Evolutionary conservation across 495 filamentous ascomycete species (phyloP).

Genomic region (Mycothermus thermophilus): DNA sequence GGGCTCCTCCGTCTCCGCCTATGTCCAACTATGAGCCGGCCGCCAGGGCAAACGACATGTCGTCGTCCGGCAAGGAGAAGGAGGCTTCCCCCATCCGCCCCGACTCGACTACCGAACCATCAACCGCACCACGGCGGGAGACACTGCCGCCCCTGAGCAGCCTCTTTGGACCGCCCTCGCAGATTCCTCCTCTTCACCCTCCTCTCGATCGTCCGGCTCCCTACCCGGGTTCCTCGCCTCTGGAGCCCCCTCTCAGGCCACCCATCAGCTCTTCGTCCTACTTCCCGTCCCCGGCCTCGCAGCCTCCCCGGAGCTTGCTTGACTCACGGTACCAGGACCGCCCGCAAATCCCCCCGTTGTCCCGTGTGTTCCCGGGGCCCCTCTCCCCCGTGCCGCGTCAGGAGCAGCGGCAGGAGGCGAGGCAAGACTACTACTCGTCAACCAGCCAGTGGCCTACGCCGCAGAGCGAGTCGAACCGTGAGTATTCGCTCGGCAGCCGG

Average conservation of each 20-base stretch:
- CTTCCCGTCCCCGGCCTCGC: slow-evolving; percentile 19
- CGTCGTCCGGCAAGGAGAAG: slow-evolving; percentile 20
- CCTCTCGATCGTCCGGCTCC: slow-evolving; percentile 30
- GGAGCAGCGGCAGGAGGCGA: slow-evolving; percentile 15
- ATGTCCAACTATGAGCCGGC: slow-evolving; percentile 40
- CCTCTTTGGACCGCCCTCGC: slow-evolving; percentile 34
- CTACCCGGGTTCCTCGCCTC: slow-evolving; percentile 27
- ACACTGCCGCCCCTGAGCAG: slow-evolving; percentile 42
- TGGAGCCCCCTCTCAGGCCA: slow-evolving; percentile 26
- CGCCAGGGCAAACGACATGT: slow-evolving; percentile 29
- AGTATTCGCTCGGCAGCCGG: slow-evolving; percentile 16
- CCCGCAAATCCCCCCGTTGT: slow-evolving; percentile 26
- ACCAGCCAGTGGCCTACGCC: slow-evolving; percentile 18
- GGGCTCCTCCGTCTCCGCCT: slow-evolving; percentile 30
- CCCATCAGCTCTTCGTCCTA: slow-evolving; percentile 33
- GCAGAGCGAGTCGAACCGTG: slow-evolving; percentile 19
- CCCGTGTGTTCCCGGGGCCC: slow-evolving; percentile 27
- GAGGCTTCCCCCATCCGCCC: too few species aligned
- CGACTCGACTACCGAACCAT: too few species aligned
- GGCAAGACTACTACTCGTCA: slow-evolving; percentile 11
- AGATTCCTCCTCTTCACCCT: slow-evolving; percentile 27
- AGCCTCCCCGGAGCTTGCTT: slow-evolving; percentile 29
- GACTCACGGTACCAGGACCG: slow-evolving; percentile 28
- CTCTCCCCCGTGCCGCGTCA: slow-evolving; percentile 25
- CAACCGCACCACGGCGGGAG: slow-evolving; percentile 31